These are phyloP conservation scores for Dothideomycetes sp. DNA, from an alignment of 2,329 filamentous ascomycete species.

Conservation along the genomic window DNA sequence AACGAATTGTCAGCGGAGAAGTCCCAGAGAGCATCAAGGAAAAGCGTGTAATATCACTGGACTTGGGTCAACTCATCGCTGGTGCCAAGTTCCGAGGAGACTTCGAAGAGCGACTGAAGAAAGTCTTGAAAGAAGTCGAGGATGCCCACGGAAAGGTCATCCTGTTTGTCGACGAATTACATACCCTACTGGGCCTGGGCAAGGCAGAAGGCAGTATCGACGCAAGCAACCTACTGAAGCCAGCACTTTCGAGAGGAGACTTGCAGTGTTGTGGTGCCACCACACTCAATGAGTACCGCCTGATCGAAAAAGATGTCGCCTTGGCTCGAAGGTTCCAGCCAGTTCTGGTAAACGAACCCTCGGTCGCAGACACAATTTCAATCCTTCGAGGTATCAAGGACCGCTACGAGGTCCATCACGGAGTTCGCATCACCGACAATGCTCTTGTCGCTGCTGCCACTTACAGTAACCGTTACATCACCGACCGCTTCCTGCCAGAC, in stretches of 20 bases:
- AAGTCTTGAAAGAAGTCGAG: slow-evolving; percentile 81
- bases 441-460: slow-evolving; percentile 85
- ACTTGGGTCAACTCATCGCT: slow-evolving; percentile 85
- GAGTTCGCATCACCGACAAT: slow-evolving; percentile 85
- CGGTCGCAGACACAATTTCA: slow-evolving; percentile 84
- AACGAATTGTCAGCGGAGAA: slow-evolving; percentile 82
- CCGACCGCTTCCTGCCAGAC: slow-evolving; percentile 88
- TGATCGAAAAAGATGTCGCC: slow-evolving; percentile 93
- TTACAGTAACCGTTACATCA: slow-evolving; percentile 92
- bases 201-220: slow-evolving; percentile 96
- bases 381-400: slow-evolving; percentile 96
- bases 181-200: slow-evolving; percentile 80
- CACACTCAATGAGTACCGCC: slow-evolving; percentile 80
- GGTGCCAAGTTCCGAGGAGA: slow-evolving; percentile 93
- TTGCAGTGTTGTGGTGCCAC: slow-evolving; percentile 94
- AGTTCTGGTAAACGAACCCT: slow-evolving; percentile 84
- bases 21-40: slow-evolving; percentile 94
- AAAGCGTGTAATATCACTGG: slow-evolving; percentile 77
- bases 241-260: slow-evolving; percentile 82
- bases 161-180: slow-evolving; percentile 88
- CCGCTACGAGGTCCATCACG: slow-evolving; percentile 93
- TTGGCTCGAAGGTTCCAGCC: slow-evolving; percentile 88
- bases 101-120: slow-evolving; percentile 88
- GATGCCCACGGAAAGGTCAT: slow-evolving; percentile 83
- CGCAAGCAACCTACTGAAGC: slow-evolving; percentile 88